phyloP scores from a whole-genome alignment of 371 early-diverging fungal genomes.

The Mucor sp. region DNA sequence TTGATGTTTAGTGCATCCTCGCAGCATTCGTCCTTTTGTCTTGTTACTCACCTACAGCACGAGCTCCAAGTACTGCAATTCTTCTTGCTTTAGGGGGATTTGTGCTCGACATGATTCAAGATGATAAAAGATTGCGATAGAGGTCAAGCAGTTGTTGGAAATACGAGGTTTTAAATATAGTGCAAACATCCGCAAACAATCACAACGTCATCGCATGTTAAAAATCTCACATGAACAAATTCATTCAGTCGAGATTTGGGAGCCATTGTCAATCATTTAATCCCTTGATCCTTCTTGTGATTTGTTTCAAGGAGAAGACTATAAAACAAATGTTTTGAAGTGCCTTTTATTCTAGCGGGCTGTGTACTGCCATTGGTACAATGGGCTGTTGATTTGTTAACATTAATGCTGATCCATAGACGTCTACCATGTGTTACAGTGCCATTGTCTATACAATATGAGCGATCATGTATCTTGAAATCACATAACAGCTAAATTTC shows the following conservation, averaged over 20 bases:
- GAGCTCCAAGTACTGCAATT: constrained; percentile 81
- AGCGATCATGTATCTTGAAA: neutral
- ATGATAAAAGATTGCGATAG: neutral
- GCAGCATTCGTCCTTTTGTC: neutral
- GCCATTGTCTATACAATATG: neutral
- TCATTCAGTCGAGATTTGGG: neutral
- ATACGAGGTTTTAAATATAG: neutral
- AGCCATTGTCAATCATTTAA: neutral
- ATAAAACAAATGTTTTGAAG: neutral
- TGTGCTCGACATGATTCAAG: constrained; percentile 10
- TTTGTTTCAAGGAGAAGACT: neutral
- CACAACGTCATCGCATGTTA: neutral
- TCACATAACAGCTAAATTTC: neutral
- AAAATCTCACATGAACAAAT: neutral
- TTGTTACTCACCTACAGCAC: constrained; percentile 73
- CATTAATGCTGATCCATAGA: neutral
- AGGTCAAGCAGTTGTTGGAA: neutral
- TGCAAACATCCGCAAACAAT: neutral
- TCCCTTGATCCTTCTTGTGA: neutral
- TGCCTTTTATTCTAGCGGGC: neutral
- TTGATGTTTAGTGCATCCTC: neutral
- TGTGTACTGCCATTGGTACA: neutral
- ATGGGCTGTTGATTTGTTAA: neutral
- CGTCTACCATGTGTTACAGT: neutral
- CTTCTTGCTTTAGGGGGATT: constrained; percentile 56